Conservation (phyloP, 2,329 filamentous ascomycete genomes). For the Rutstroemia sp. region DNA sequence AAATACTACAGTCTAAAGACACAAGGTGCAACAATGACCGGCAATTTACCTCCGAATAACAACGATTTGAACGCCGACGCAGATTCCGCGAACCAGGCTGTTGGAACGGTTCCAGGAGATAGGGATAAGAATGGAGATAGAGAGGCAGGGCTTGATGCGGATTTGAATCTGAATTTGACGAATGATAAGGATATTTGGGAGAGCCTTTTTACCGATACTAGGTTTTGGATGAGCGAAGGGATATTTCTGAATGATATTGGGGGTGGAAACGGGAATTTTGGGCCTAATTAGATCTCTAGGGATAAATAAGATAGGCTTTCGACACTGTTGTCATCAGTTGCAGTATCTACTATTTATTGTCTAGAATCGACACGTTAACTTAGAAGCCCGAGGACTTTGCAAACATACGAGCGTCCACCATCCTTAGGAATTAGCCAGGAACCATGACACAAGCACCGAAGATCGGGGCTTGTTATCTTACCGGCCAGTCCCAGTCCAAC, state of each 20-base stretch:
- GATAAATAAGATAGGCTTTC: background rate
- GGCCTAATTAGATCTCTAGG: background rate
- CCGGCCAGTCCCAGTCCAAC: no score
- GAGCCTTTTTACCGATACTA: conserved; percentile 25
- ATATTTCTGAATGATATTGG: conserved; percentile 12
- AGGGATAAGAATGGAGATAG: background rate
- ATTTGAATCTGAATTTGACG: conserved; percentile 9
- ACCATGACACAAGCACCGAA: no score
- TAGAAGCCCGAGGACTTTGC: no score
- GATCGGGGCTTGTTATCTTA: no score
- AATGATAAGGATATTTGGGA: conserved; percentile 26
- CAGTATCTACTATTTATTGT: no score
- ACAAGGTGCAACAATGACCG: no score
- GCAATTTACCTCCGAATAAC: background rate
- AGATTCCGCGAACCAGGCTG: background rate
- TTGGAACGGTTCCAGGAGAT: background rate
- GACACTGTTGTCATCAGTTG: background rate
- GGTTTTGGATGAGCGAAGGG: conserved; percentile 27
- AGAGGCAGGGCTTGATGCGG: background rate
- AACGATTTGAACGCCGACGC: background rate
- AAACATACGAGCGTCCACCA: no score
- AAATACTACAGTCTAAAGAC: conserved; percentile 13
- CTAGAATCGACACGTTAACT: no score
- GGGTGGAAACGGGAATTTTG: background rate
- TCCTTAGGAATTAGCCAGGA: no score